phyloP scores from a whole-genome alignment of 108 stramenopile genomes.

The Seminavis robusta region DNA sequence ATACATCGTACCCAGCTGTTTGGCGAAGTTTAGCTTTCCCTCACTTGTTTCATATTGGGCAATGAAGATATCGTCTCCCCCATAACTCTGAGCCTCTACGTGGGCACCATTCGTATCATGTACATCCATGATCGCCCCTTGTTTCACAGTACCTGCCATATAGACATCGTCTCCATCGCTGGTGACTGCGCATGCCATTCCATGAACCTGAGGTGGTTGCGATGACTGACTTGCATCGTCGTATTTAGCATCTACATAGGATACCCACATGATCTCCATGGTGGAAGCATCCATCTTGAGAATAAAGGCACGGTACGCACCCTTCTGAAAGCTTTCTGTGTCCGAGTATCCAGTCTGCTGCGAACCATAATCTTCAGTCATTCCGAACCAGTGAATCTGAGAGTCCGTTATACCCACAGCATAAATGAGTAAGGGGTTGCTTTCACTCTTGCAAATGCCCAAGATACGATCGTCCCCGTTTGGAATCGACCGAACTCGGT shows the following conservation, averaged over 20 bases:
- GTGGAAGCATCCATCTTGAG: not conserved
- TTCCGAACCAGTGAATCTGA: too few relatives aligned
- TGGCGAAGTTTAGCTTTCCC: constrained; percentile 34
- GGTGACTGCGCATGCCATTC: constrained; percentile 47
- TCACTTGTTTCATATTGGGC: constrained; percentile 33
- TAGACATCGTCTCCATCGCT: constrained; percentile 49
- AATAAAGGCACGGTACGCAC: too few relatives aligned
- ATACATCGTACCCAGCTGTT: constrained; percentile 40
- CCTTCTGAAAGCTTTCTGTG: too few relatives aligned
- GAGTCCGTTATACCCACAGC: too few relatives aligned
- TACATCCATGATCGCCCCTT: constrained; percentile 10
- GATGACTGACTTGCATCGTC: not conserved
- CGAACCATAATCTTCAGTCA: too few relatives aligned
- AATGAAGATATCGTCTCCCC: constrained; percentile 49
- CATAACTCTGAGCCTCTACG: constrained; percentile 3
- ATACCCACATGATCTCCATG: not conserved
- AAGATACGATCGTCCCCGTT: too few relatives aligned
- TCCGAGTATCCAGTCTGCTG: too few relatives aligned
- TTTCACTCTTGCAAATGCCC: too few relatives aligned
- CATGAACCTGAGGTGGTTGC: constrained; percentile 18
- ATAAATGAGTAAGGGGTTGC: too few relatives aligned
- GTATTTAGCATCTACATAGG: not conserved
- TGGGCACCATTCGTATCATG: not conserved
- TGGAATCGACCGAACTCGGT: constrained; percentile 25
- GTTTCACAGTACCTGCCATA: constrained; percentile 44